Conservation (phyloP, 2,329 filamentous ascomycete genomes). For the Phoma sp. region DNA sequence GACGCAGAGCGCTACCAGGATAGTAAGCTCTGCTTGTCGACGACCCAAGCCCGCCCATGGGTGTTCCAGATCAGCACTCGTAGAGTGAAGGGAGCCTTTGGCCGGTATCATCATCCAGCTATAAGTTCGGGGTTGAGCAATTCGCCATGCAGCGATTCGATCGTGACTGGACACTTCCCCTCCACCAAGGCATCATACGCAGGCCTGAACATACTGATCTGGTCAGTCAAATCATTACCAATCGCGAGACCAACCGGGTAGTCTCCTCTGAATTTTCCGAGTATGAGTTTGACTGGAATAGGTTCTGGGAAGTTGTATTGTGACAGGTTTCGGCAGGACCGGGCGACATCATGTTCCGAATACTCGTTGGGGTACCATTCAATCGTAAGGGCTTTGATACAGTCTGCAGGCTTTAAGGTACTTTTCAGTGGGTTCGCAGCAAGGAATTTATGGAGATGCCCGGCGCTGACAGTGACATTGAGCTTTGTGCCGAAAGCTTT, state of each 20-base stretch:
- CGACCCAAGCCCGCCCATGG: no score
- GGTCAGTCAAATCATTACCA: background rate
- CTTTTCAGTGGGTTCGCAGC: slow-evolving; percentile 9
- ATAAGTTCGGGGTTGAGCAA: background rate
- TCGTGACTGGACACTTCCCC: background rate
- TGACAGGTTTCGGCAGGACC: slow-evolving; percentile 1
- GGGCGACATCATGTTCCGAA: slow-evolving; percentile 3
- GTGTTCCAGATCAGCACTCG: no score
- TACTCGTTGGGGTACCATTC: slow-evolving; percentile 15
- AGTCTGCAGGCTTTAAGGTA: slow-evolving; percentile 6
- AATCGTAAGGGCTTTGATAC: slow-evolving; percentile 3
- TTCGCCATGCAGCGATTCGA: background rate
- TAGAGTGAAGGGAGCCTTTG: no score
- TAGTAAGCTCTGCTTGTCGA: no score
- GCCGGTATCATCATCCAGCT: no score
- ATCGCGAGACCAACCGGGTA: background rate
- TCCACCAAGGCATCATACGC: slow-evolving; percentile 1
- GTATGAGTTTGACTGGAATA: slow-evolving; percentile 5
- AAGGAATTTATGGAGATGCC: slow-evolving; percentile 11
- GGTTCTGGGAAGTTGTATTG: background rate
- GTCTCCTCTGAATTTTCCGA: background rate
- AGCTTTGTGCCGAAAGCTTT: slow-evolving; percentile 10
- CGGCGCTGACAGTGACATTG: slow-evolving; percentile 11
- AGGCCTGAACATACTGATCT: slow-evolving; percentile 4
- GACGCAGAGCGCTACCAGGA: no score